These are phyloP conservation scores for Agastache rugosa DNA, from an alignment of 257 asterid species.

Conservation along the genomic window DNA sequence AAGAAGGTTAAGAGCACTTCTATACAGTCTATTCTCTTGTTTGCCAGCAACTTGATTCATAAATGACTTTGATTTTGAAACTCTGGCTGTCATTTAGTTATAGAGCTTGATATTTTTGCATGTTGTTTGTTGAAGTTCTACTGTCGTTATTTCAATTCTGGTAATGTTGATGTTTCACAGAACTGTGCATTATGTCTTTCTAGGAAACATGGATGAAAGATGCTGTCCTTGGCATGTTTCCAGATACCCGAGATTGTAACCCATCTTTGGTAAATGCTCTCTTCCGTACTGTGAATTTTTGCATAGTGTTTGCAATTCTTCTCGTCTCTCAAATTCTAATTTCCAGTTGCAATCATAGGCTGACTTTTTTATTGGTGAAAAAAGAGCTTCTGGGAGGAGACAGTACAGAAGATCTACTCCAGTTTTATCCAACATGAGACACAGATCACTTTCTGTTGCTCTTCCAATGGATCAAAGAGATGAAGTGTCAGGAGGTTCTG, in stretches of 20 bases:
- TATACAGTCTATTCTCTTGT: conserved; percentile 1
- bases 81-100: conserved; percentile 3
- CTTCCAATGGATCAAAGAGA: conserved; percentile 60
- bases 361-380: conserved; percentile 74
- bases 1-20: not conserved
- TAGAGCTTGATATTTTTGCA: conserved; percentile 4
- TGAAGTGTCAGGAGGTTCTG: conserved; percentile 48
- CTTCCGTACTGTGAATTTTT: conserved; percentile 21
- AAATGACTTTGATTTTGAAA: conserved; percentile 12
- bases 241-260: conserved; percentile 87
- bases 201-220: conserved; percentile 95
- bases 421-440: conserved; percentile 56
- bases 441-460: conserved; percentile 62
- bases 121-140: conserved; percentile 11
- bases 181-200: conserved; percentile 40
- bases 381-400: conserved; percentile 62
- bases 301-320: conserved; percentile 7
- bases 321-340: conserved; percentile 33
- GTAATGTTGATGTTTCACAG: conserved; percentile 16
- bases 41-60: conserved; percentile 22
- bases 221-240: conserved; percentile 78
- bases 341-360: conserved; percentile 52
- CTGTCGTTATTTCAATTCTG: conserved; percentile 11
- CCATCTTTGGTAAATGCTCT: conserved; percentile 74
- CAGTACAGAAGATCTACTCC: conserved; percentile 63